Evolutionary conservation across 805 yeast species (phyloP), one percentile per base, ranked within the genome.

Genomic region (Suhomyces faveliae): DNA sequence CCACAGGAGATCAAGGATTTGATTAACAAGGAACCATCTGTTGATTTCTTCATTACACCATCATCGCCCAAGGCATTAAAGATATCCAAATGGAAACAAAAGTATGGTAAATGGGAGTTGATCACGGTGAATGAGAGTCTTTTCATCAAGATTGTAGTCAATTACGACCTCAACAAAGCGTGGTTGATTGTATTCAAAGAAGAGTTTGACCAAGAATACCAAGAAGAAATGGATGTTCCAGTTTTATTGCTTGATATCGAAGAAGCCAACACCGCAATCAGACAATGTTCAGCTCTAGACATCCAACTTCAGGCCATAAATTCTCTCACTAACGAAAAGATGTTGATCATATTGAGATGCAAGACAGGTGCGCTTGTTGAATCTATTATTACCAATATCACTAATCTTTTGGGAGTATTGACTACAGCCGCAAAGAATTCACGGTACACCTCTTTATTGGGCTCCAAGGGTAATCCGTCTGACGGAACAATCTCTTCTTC

Each of bases 21-120:
- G 9, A 71, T 72, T 51, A 73, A 73, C 51, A 60, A 66, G 23
- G 75, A 72, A 2, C 59, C 58, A 13, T 54, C 76, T 7, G 54
- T 67, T 23, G 78, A 73, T 47, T 67, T 65, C 53, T 73, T 59
- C 54, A 64, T 73, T 10, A 59, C 73, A 3, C 65, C 68, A 12
- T 48, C 67, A 1, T 22, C 66, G 1, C 66, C 75, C 5, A 66
- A 68, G 49, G 54, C 70, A 5, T 56, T 73, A 59, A 71, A 68
- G 42, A 62, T 73, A 9, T 73, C 77, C 12, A 68, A 64, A 50
- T 73, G 78, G 78, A 73, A 70, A 51, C 55, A 61, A 33, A 64
- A 64, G 29, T 66, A 61, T 38, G 78, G 76, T 2, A 71, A 71
- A 47, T 73, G 77, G 77, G 77, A 73, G 54, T 65, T 73, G 73